These are phyloP conservation scores for Starmerella gropengiesseri DNA, from an alignment of 805 yeast species.

Conservation along the genomic window DNA sequence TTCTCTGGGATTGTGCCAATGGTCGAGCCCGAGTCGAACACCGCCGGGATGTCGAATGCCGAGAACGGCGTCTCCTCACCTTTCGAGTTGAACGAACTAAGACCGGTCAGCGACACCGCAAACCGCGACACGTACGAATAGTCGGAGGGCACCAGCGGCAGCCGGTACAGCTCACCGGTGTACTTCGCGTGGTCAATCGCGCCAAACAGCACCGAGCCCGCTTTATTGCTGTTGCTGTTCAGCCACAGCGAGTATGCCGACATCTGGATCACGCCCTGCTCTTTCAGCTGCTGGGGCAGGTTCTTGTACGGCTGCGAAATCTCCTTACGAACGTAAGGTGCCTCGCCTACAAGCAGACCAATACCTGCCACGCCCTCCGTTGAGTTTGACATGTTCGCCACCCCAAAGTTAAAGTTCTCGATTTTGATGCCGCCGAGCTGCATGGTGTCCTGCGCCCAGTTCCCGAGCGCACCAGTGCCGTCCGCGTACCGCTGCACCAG, in stretches of 20 bases:
- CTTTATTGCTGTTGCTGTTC: constrained; percentile 25
- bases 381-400: constrained; percentile 57
- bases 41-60: constrained; percentile 14
- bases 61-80: constrained; percentile 1
- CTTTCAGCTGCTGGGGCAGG: constrained; percentile 30
- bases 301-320: constrained; percentile 25
- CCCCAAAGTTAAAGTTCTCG: constrained; percentile 55
- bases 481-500: background rate
- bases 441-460: constrained; percentile 47
- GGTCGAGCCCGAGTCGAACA: constrained; percentile 49
- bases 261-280: constrained; percentile 34
- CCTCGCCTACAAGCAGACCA: constrained; percentile 29
- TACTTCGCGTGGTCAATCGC: constrained; percentile 35
- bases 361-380: constrained; percentile 43
- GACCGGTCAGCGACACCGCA: constrained; percentile 21
- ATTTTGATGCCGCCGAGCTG: constrained; percentile 39
- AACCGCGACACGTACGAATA: constrained; percentile 16
- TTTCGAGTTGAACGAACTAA: constrained; percentile 6
- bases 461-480: background rate
- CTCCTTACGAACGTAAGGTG: constrained; percentile 22
- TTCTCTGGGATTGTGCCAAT: constrained; percentile 36
- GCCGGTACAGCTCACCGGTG: constrained; percentile 29
- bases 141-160: constrained; percentile 27
- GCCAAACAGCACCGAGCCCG: constrained; percentile 35
- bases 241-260: constrained; percentile 38